phyloP scores from a whole-genome alignment of 805 yeast species.

The Yamadazyma kitorensis region DNA sequence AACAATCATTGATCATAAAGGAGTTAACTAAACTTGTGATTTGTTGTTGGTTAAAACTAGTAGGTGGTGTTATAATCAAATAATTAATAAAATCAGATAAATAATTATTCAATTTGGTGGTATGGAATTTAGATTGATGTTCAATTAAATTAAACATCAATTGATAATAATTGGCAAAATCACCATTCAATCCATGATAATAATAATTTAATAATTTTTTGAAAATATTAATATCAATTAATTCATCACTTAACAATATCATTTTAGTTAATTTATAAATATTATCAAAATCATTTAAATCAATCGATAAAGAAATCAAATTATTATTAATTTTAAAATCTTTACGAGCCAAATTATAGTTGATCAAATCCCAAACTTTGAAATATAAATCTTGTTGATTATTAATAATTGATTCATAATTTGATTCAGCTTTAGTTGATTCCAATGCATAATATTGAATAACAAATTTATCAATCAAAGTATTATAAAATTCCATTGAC shows the following conservation, averaged over 20 bases:
- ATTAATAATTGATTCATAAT: slow-evolving; percentile 3
- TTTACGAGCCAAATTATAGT: slow-evolving; percentile 33
- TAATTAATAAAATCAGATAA: slow-evolving; percentile 28
- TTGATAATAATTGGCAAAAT: slow-evolving; percentile 26
- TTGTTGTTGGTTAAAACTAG: background rate
- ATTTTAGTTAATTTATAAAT: slow-evolving; percentile 37
- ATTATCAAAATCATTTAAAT: slow-evolving; percentile 31
- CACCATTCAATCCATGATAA: slow-evolving; percentile 17
- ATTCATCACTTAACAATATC: slow-evolving; percentile 28
- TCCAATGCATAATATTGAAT: slow-evolving; percentile 18
- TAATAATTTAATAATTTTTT: slow-evolving; percentile 30
- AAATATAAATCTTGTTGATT: slow-evolving; percentile 9
- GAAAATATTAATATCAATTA: slow-evolving; percentile 26
- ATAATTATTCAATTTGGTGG: slow-evolving; percentile 23
- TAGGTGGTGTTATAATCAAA: slow-evolving; percentile 12
- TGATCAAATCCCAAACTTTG: slow-evolving; percentile 30
- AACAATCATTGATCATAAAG: slow-evolving; percentile 22
- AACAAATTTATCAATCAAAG: slow-evolving; percentile 26
- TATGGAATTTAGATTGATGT: slow-evolving; percentile 27
- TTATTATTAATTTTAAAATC: slow-evolving; percentile 26
- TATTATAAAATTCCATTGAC: slow-evolving; percentile 26
- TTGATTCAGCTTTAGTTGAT: slow-evolving; percentile 6
- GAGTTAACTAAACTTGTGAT: slow-evolving; percentile 27
- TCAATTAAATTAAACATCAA: slow-evolving; percentile 34
- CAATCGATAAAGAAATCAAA: slow-evolving; percentile 30